A percentile compares a stretch with the other conserved stretches of the same genome.
phyloP scores from a whole-genome alignment of 2,329 filamentous ascomycete genomes.

The Ascocoryne sarcoides region DNA sequence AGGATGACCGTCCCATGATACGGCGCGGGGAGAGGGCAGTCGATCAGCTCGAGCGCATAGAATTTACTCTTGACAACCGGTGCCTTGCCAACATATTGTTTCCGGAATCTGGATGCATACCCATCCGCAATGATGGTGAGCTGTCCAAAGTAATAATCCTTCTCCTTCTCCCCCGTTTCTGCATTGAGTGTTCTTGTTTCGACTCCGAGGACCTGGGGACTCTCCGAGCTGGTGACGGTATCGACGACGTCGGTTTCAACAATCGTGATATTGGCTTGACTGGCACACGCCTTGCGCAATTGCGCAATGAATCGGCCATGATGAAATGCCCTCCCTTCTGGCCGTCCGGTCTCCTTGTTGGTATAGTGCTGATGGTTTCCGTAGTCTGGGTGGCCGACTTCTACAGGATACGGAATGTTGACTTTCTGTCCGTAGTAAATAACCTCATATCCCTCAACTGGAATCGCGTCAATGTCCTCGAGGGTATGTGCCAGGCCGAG shows the following conservation, averaged over 20 bases:
- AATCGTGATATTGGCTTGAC: conserved; percentile 75
- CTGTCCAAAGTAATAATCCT: conserved; percentile 78
- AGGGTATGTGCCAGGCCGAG: conserved; percentile 75
- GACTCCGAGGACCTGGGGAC: conserved; percentile 72
- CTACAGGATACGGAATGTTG: conserved; percentile 68
- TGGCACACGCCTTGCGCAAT: conserved; percentile 65
- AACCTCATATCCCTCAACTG: conserved; percentile 79
- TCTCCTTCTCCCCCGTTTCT: conserved; percentile 44
- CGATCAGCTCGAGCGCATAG: conserved; percentile 86
- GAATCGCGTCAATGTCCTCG: conserved; percentile 79
- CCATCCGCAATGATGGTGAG: conserved; percentile 88
- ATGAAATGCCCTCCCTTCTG: conserved; percentile 78
- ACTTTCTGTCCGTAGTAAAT: conserved; percentile 69
- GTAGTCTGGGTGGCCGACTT: conserved; percentile 31
- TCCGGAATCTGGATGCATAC: conserved; percentile 86
- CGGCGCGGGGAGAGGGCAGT: conserved; percentile 67
- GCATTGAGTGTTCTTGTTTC: conserved; percentile 58
- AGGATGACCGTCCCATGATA: conserved; percentile 84
- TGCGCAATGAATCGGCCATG: conserved; percentile 88
- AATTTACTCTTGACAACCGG: conserved; percentile 79
- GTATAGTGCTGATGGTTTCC: conserved; percentile 15
- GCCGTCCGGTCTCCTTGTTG: conserved; percentile 34
- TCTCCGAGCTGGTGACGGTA: conserved; percentile 61
- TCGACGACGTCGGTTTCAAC: conserved; percentile 81
- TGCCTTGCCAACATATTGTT: conserved; percentile 57